Evolutionary conservation across 2,329 filamentous ascomycete species (phyloP).

Genomic region (Zymoseptoria tritici): DNA sequence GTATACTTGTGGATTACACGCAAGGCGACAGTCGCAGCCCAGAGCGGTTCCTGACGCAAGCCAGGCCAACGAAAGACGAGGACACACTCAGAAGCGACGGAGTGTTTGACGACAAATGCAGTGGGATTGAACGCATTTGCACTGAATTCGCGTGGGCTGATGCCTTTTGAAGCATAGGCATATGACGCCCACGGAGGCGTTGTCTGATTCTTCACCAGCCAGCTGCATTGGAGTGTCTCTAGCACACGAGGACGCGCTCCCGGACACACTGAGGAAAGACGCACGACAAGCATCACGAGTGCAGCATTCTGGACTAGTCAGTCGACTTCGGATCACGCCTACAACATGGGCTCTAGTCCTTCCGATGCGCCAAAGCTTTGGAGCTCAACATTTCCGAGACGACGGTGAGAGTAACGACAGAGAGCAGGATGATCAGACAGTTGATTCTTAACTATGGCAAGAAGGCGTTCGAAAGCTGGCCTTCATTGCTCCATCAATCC

Average conservation of each 20-base stretch:
- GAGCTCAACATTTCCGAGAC: not conserved
- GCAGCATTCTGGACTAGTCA: too few relatives aligned
- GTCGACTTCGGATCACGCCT: too few relatives aligned
- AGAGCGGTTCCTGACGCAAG: slow-evolving; percentile 16
- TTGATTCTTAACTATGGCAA: not conserved
- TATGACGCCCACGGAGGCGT: too few relatives aligned
- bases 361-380: not conserved
- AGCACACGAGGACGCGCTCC: too few relatives aligned
- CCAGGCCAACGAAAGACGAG: slow-evolving; percentile 13
- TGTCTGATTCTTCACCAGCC: too few relatives aligned
- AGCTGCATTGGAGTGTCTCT: too few relatives aligned
- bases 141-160: too few relatives aligned
- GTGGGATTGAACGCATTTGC: too few relatives aligned
- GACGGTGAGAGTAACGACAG: not conserved
- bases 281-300: too few relatives aligned
- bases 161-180: too few relatives aligned
- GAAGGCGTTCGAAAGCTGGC: not conserved
- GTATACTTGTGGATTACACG: slow-evolving; percentile 55
- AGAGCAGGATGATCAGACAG: not conserved
- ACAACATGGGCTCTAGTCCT: not conserved
- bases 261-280: too few relatives aligned
- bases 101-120: not conserved
- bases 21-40: slow-evolving; percentile 8
- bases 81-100: not conserved
- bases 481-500: not conserved